Percentiles rank a stretch among this genome's conserved stretches.
Conservation (phyloP, 148 eudicot species). For the Selenicereus undatus region DNA sequence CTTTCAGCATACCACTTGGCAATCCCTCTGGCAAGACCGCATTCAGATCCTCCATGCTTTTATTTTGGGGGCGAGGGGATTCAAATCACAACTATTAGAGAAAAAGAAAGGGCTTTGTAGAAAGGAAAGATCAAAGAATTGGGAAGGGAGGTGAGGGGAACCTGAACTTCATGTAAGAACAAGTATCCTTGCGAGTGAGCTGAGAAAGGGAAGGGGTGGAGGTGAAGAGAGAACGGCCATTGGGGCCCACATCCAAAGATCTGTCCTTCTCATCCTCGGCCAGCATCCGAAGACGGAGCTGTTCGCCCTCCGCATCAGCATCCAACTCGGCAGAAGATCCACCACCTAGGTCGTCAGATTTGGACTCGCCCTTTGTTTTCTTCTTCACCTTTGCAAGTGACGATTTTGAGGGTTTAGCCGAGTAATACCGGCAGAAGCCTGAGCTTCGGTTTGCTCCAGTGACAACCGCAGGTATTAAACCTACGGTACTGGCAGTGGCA, state of each 20-base stretch:
- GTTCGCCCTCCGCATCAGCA: slow-evolving; percentile 35
- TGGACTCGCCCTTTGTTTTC: slow-evolving; percentile 27
- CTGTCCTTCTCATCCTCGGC: slow-evolving; percentile 60
- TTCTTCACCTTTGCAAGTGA: slow-evolving; percentile 31
- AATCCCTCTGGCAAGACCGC: slow-evolving; percentile 79
- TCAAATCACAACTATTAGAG: neutral
- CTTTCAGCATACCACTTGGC: slow-evolving; percentile 74
- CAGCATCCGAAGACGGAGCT: slow-evolving; percentile 36
- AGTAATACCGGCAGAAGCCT: slow-evolving; percentile 18
- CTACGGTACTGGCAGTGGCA: neutral
- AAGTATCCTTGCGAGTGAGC: slow-evolving; percentile 45
- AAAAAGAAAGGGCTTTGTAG: neutral
- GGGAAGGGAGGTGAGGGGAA: slow-evolving; percentile 3
- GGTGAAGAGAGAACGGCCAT: slow-evolving; percentile 67
- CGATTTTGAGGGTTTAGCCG: slow-evolving; percentile 39
- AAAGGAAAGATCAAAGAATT: neutral
- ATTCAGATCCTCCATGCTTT: slow-evolving; percentile 53
- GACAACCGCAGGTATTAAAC: neutral
- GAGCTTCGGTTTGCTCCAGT: slow-evolving; percentile 5
- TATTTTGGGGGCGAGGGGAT: neutral
- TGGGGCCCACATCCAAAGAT: slow-evolving; percentile 81
- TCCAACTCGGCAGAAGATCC: slow-evolving; percentile 25
- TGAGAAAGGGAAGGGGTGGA: slow-evolving; percentile 41
- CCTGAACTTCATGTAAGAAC: slow-evolving; percentile 72
- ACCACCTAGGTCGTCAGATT: slow-evolving; percentile 28